A percentile compares a stretch with the other conserved stretches of the same genome.
Evolutionary conservation across 441 rosid species (phyloP).

Genomic region (Francoa sonchifolia): DNA sequence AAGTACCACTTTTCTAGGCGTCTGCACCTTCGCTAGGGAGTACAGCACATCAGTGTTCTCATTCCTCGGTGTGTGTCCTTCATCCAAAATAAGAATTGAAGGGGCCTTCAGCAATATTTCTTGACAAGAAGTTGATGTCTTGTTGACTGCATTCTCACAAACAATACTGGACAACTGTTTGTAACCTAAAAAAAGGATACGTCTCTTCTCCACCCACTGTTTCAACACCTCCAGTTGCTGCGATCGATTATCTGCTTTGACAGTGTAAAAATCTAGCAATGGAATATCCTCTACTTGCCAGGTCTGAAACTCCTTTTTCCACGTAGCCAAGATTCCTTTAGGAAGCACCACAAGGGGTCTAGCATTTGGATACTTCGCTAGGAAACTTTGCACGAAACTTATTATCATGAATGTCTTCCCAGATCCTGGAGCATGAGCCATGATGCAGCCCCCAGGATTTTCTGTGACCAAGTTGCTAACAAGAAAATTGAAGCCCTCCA

Average conservation of each 20-base stretch:
- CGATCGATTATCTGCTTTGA: constrained; percentile 49
- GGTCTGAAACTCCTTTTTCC: constrained; percentile 68
- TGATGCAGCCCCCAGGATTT: constrained; percentile 74
- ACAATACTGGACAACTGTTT: constrained; percentile 65
- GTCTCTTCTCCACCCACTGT: constrained; percentile 52
- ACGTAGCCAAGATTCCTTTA: constrained; percentile 62
- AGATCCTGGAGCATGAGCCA: constrained; percentile 97
- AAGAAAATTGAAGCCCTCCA: constrained; percentile 72
- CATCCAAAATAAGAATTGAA: constrained; percentile 72
- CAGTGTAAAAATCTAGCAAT: constrained; percentile 52
- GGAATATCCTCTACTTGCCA: constrained; percentile 77
- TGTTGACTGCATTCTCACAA: constrained; percentile 32
- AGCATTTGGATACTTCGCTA: constrained; percentile 60
- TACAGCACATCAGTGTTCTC: constrained; percentile 54
- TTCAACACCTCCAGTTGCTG: constrained; percentile 56
- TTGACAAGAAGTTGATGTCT: constrained; percentile 28
- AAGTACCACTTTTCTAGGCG: constrained; percentile 72
- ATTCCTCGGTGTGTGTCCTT: constrained; percentile 82
- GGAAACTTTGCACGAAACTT: constrained; percentile 80
- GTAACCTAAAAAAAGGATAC: constrained; percentile 73
- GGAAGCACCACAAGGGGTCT: constrained; percentile 74
- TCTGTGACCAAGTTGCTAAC: constrained; percentile 54
- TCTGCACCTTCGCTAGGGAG: constrained; percentile 64
- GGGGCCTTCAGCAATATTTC: constrained; percentile 58
- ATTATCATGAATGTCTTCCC: constrained; percentile 87